Conservation (phyloP, 495 filamentous ascomycete species). For the Xylaria bambusicola region DNA sequence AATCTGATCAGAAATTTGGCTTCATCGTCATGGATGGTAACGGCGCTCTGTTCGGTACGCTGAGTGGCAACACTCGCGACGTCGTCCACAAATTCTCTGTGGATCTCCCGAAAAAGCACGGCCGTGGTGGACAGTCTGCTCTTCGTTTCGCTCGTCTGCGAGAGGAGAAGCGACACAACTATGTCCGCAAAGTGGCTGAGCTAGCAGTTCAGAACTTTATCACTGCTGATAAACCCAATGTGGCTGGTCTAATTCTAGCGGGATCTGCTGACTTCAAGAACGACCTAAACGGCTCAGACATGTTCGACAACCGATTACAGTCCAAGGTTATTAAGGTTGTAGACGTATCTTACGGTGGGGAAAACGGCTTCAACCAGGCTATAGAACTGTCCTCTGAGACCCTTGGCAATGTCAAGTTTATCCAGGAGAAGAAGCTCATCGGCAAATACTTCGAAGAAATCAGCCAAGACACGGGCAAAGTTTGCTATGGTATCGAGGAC, state of each 20-base stretch:
- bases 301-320: conserved; percentile 91
- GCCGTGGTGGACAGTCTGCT: conserved; percentile 98
- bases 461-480: conserved; percentile 89
- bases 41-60: conserved; percentile 91
- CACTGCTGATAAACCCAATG: conserved; percentile 96
- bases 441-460: conserved; percentile 98
- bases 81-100: conserved; percentile 97
- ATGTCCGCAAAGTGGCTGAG: conserved; percentile 97
- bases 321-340: conserved; percentile 98
- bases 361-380: conserved; percentile 99
- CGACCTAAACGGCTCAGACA: conserved; percentile 93
- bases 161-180: conserved; percentile 99
- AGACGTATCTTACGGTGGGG: conserved; percentile 96
- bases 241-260: conserved; percentile 89
- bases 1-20: conserved; percentile 98
- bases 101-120: conserved; percentile 98
- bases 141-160: conserved; percentile 98
- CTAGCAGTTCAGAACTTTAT: conserved; percentile 98
- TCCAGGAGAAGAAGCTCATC: conserved; percentile 99
- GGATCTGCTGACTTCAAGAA: conserved; percentile 99
- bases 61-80: conserved; percentile 95
- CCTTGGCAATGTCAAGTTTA: conserved; percentile 98
- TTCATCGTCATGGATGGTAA: conserved; percentile 99
- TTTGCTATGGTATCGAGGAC: conserved; percentile 97
- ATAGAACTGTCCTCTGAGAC: conserved; percentile 95